These are phyloP conservation scores for Aspergillus affinis DNA, from an alignment of 495 filamentous ascomycete genomes.

Conservation along the genomic window DNA sequence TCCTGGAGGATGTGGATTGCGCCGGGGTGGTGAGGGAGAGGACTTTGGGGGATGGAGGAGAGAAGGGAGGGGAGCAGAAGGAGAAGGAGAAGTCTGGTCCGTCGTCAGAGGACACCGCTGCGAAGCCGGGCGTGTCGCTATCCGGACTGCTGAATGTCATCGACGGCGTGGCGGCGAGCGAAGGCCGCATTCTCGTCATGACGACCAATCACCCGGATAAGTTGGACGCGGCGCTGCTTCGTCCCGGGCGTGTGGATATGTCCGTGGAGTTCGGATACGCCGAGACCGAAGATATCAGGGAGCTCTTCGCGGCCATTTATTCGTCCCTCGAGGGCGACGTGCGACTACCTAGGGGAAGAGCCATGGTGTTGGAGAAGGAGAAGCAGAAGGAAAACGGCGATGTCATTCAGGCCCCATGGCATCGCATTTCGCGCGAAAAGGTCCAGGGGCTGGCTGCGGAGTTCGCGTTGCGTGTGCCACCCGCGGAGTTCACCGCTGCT, in stretches of 20 bases:
- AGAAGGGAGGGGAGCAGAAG: slow-evolving; percentile 3
- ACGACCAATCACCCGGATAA: slow-evolving; percentile 79
- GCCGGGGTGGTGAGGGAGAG: slow-evolving; percentile 58
- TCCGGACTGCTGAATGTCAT: slow-evolving; percentile 78
- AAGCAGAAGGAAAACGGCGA: background rate
- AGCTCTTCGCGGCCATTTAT: slow-evolving; percentile 75
- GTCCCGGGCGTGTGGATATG: slow-evolving; percentile 77
- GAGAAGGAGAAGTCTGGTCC: background rate
- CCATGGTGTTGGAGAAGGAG: slow-evolving; percentile 1
- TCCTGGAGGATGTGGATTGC: slow-evolving; percentile 51
- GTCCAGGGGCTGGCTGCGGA: slow-evolving; percentile 46
- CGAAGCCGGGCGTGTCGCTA: slow-evolving; percentile 51
- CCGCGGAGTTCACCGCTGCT: slow-evolving; percentile 65
- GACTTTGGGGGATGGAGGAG: background rate
- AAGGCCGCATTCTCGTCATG: slow-evolving; percentile 81
- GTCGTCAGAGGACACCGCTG: slow-evolving; percentile 8
- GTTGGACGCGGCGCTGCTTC: slow-evolving; percentile 72
- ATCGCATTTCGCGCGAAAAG: slow-evolving; percentile 17
- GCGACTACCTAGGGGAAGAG: slow-evolving; percentile 9
- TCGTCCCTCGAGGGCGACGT: slow-evolving; percentile 33
- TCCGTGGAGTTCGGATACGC: slow-evolving; percentile 68
- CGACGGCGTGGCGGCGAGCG: slow-evolving; percentile 74
- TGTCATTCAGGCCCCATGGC: background rate
- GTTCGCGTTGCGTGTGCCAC: slow-evolving; percentile 64
- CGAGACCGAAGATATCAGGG: slow-evolving; percentile 56